Conservation (phyloP, 306 rosid genomes). For the Styphnolobium japonicum region DNA sequence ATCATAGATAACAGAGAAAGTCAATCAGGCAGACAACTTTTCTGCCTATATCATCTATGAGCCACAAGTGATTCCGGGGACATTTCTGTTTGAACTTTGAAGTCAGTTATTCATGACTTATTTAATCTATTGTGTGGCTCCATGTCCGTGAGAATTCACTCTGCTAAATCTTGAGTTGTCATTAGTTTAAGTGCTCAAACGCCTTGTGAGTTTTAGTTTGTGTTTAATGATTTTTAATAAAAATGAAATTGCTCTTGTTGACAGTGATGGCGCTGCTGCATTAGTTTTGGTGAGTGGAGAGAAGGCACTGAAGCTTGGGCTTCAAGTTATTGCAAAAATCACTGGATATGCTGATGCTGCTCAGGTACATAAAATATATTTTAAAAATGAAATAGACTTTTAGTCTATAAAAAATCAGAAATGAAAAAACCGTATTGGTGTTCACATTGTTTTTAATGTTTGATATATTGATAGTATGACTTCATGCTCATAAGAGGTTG, state of each 20-base stretch:
- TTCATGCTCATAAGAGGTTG: conserved; percentile 25
- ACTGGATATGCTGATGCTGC: conserved; percentile 97
- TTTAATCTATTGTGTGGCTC: background rate
- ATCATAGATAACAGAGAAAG: background rate
- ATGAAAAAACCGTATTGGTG: background rate
- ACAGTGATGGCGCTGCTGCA: conserved; percentile 99
- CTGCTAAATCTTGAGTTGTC: conserved; percentile 9
- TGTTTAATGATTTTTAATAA: conserved; percentile 16
- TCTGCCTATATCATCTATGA: background rate
- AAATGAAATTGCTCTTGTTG: conserved; percentile 20
- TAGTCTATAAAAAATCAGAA: conserved; percentile 5
- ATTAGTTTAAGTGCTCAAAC: conserved; percentile 10
- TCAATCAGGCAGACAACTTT: background rate
- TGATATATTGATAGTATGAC: background rate
- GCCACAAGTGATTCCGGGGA: background rate
- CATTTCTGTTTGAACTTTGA: background rate
- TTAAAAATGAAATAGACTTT: conserved; percentile 10
- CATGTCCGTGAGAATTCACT: background rate
- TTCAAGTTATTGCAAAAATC: conserved; percentile 89
- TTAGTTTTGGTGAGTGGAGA: conserved; percentile 94
- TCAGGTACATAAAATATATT: conserved; percentile 55
- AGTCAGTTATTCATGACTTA: background rate
- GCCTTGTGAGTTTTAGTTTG: conserved; percentile 20
- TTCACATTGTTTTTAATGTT: background rate
- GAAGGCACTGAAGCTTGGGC: conserved; percentile 79